Evolutionary conservation across 2,329 filamentous ascomycete species (phyloP), one percentile per base, ranked within the genome.

Genomic region (Emergomyces africanus): DNA sequence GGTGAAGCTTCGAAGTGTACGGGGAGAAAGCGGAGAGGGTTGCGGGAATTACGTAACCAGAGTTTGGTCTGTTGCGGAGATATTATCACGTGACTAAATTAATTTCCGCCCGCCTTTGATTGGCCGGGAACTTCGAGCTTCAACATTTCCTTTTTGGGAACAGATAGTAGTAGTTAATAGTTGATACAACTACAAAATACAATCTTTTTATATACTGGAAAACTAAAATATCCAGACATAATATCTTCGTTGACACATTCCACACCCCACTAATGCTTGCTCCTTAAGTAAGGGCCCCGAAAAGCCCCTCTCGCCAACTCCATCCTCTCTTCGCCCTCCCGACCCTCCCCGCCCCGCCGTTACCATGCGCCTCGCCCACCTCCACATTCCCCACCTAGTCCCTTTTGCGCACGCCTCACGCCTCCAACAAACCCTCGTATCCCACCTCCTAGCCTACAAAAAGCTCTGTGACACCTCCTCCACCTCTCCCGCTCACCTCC

Each of bases 401-500:
- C 74, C 79, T 50, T 87, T 87, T 68, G 67, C 71, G 15, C 75
- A 76, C 25, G 82, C 82, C 58, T 75, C 81, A 46, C 64, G 66
- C 30, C 71, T 87, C 58, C 85, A 88, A 75, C 74, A 81, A 64
- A 70, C 70, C 50, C 75, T 86, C 60, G 82, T 83, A 58, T 68
- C 73, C 23, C 75, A 75, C 41, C 79, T 86, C 61, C 82, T 89
- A 53, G 73, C 80, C 33, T 77, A 83, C 71, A 89, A 88, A 71
- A 77, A 77, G 53, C 69, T 74, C 20, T 67, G 72, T 57, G 64
- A 66, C n/a, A 60, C 62, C 37, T 59, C 55, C 63, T 59, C 59
- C 20, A 58, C 61, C 56, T 60, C 56, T 55, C 41, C 64, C 39
- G 62, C 61, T 57, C 66, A 67, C 41, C 28, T 65, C 67, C 53